phyloP scores from a whole-genome alignment of 148 eudicot species.

The Rhododendron simsii region DNA sequence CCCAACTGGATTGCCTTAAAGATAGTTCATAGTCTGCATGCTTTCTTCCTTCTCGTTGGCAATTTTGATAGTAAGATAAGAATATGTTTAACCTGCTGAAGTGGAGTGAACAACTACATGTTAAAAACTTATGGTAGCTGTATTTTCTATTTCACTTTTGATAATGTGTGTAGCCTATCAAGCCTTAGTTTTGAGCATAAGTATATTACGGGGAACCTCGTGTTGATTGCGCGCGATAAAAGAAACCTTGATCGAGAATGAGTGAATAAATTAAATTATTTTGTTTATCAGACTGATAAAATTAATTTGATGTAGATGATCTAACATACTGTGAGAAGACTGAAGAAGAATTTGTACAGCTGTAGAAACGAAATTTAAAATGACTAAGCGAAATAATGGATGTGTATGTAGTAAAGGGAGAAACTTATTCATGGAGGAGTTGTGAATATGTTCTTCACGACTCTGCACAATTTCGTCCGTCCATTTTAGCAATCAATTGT shows the following conservation, averaged over 20 bases:
- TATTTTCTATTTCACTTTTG: neutral
- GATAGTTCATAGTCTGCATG: conserved; percentile 86
- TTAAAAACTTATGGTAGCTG: neutral
- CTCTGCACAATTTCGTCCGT: too few species aligned
- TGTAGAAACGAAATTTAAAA: neutral
- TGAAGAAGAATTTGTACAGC: neutral
- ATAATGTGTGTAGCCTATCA: neutral
- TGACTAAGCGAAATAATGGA: neutral
- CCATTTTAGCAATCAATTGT: too few species aligned
- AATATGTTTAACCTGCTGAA: conserved; percentile 7
- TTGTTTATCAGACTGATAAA: too few species aligned
- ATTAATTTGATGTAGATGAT: neutral
- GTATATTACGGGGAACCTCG: neutral
- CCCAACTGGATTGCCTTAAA: conserved; percentile 89
- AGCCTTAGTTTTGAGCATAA: too few species aligned
- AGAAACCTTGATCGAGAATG: neutral
- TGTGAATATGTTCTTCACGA: too few species aligned
- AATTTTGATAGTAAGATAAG: conserved; percentile 64
- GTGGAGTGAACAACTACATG: neutral
- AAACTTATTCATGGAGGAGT: neutral
- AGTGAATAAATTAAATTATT: neutral
- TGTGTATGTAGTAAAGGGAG: too few species aligned
- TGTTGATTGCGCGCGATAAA: neutral
- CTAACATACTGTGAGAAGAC: neutral
- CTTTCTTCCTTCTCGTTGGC: conserved; percentile 88